These are phyloP conservation scores for Monosporozyma yasuniensis DNA, from an alignment of 805 yeast species.

Conservation along the genomic window DNA sequence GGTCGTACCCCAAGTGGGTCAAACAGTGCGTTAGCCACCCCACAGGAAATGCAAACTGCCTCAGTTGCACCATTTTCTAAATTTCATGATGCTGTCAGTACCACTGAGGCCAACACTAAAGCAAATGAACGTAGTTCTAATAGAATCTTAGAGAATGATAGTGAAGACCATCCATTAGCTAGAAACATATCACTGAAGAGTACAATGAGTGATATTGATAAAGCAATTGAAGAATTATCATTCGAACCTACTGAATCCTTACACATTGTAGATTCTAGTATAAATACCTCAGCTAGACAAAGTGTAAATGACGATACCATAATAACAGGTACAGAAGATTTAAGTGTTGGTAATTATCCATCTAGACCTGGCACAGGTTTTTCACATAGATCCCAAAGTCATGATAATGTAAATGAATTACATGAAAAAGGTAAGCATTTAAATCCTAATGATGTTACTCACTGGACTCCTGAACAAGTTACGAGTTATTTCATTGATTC, in stretches of 20 bases:
- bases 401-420: background rate
- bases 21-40: slow-evolving; percentile 19
- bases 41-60: slow-evolving; percentile 22
- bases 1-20: slow-evolving; percentile 8
- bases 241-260: slow-evolving; percentile 16
- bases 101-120: background rate
- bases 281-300: slow-evolving; percentile 2
- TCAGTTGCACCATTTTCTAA: slow-evolving; percentile 4
- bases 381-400: background rate
- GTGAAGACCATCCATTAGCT: slow-evolving; percentile 7
- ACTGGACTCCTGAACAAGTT: slow-evolving; percentile 86
- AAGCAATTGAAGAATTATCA: slow-evolving; percentile 57
- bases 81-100: slow-evolving; percentile 2
- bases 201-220: slow-evolving; percentile 65
- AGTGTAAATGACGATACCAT: slow-evolving; percentile 15
- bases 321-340: slow-evolving; percentile 13
- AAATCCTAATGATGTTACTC: slow-evolving; percentile 32
- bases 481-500: slow-evolving; percentile 60
- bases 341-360: slow-evolving; percentile 7
- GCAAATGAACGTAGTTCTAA: background rate
- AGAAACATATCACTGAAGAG: slow-evolving; percentile 37
- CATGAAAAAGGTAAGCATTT: background rate
- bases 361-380: background rate
- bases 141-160: background rate
- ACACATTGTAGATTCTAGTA: background rate